These are phyloP conservation scores for Vishniacozyma victoriae DNA, from an alignment of 768 basidiomycete genomes.

Conservation along the genomic window DNA sequence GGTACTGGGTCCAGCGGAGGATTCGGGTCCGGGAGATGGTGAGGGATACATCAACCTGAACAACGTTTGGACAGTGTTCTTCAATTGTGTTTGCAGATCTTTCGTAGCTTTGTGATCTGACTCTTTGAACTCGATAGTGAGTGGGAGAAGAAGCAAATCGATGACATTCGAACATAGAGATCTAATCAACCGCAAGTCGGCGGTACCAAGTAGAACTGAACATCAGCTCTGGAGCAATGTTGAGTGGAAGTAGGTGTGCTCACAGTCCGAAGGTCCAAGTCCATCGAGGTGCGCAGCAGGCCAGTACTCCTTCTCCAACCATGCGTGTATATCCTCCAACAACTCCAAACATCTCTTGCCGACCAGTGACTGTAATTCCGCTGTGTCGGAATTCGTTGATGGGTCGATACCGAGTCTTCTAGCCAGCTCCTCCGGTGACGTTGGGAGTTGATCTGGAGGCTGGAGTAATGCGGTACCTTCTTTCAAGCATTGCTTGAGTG, in stretches of 20 bases:
- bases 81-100: neutral
- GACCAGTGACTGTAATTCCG: constrained; percentile 12
- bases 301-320: constrained; percentile 27
- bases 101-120: neutral
- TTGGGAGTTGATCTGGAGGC: constrained; percentile 18
- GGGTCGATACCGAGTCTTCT: constrained; percentile 7
- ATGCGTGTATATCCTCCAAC: constrained; percentile 10
- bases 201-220: constrained; percentile 28
- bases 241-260: neutral
- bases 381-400: neutral
- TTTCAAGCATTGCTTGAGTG: constrained; percentile 11
- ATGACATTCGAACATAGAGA: constrained; percentile 13
- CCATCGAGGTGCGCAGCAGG: constrained; percentile 9
- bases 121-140: constrained; percentile 6
- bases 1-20: constrained; percentile 12
- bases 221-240: neutral
- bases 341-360: constrained; percentile 22
- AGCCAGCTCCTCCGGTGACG: constrained; percentile 7
- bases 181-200: constrained; percentile 21
- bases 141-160: constrained; percentile 9
- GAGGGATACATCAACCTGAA: constrained; percentile 7
- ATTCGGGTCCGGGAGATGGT: constrained; percentile 6
- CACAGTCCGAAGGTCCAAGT: constrained; percentile 14
- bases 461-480: constrained; percentile 13
- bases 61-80: constrained; percentile 4